Conservation (phyloP, 1,139 yeast species). For the Suhomyces maxii region DNA sequence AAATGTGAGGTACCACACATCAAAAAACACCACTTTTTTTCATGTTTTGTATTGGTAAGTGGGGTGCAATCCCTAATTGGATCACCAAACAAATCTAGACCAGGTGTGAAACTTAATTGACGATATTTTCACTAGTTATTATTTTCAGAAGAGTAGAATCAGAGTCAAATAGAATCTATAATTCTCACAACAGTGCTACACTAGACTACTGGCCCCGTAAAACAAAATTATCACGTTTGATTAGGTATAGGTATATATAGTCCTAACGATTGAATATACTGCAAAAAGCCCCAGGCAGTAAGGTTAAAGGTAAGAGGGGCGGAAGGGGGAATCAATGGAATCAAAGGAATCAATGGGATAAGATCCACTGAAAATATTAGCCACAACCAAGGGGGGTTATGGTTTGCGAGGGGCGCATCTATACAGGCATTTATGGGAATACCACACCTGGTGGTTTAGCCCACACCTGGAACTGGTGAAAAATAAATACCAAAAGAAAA, state of each 20-base stretch:
- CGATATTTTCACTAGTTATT: no score
- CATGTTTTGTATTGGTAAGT: no score
- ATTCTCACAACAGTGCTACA: no score
- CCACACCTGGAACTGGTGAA: neutral
- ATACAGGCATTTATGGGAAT: neutral
- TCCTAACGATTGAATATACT: neutral
- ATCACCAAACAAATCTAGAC: no score
- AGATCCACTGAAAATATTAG: no score
- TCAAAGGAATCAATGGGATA: no score
- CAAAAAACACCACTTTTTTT: neutral
- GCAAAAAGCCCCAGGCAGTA: neutral
- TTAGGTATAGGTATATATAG: neutral
- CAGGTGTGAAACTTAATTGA: no score
- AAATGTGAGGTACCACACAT: neutral
- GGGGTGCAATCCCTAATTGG: no score
- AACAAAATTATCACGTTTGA: neutral
- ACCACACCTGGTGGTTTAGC: neutral
- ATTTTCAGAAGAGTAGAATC: no score
- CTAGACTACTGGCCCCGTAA: no score
- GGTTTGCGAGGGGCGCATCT: neutral
- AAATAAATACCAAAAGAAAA: neutral
- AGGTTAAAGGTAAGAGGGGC: neutral
- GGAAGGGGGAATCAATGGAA: neutral
- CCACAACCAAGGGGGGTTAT: no score
- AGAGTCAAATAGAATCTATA: no score